phyloP scores from a whole-genome alignment of 2,329 filamentous ascomycete species.

The Beauveria caledonica region DNA sequence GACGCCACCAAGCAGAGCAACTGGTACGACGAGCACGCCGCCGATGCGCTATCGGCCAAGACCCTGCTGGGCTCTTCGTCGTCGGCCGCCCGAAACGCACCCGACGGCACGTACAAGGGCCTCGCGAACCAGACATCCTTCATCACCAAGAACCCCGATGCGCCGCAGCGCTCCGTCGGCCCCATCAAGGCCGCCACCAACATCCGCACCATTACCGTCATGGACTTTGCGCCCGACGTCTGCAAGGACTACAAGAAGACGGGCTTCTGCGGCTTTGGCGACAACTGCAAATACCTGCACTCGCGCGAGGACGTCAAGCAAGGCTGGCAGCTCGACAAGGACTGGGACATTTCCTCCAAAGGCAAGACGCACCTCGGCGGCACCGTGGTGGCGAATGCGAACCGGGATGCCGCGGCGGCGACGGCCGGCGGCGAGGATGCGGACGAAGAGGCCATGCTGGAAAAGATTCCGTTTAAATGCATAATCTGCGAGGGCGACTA shows the following conservation, averaged over 20 bases:
- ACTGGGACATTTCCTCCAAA: conserved; percentile 83
- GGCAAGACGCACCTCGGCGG: conserved; percentile 55
- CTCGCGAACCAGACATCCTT: conserved; percentile 64
- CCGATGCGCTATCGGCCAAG: conserved; percentile 37
- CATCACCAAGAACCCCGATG: conserved; percentile 74
- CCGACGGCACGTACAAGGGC: conserved; percentile 71
- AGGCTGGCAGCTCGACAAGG: conserved; percentile 89
- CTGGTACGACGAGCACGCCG: conserved; percentile 74
- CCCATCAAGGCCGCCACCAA: conserved; percentile 85
- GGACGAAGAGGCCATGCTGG: conserved; percentile 62
- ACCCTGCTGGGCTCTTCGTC: conserved; percentile 43
- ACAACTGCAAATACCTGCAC: conserved; percentile 76
- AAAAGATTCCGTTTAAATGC: conserved; percentile 83
- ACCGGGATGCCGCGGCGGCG: conserved; percentile 30
- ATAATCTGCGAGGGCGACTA: conserved; percentile 78
- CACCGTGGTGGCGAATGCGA: conserved; percentile 53
- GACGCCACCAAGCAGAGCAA: conserved; percentile 85
- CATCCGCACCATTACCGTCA: conserved; percentile 81
- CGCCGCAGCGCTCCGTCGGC: conserved; percentile 61
- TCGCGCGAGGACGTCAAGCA: conserved; percentile 73
- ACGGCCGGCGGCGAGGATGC: conserved; percentile 34
- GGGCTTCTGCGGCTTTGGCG: conserved; percentile 43
- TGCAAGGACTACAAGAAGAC: conserved; percentile 93
- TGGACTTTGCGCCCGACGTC: conserved; percentile 84
- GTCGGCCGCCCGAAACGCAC: conserved; percentile 18